A percentile compares a stretch with the other conserved stretches of the same genome.
phyloP scores from a whole-genome alignment of 192 early-diverging fungal genomes.

The Dissophora ornata region DNA sequence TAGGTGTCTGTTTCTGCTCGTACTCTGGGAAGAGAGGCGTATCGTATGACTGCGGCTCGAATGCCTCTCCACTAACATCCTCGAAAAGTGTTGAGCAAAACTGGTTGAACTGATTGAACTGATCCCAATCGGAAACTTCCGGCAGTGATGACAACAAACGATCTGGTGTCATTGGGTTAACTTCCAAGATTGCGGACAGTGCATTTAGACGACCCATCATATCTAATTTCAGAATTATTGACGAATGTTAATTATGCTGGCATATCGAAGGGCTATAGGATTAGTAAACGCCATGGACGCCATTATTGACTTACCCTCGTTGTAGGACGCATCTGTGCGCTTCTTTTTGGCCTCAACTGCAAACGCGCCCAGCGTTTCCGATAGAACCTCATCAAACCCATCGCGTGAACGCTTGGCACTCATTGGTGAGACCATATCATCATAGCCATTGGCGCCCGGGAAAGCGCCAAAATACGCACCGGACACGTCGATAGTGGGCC shows the following conservation, averaged over 20 bases:
- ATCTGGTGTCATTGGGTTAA: constrained; percentile 22
- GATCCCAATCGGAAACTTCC: constrained; percentile 30
- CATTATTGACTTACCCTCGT: constrained; percentile 39
- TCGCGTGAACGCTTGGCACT: constrained; percentile 35
- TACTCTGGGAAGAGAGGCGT: constrained; percentile 36
- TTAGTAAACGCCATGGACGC: no score
- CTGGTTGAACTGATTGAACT: constrained; percentile 49
- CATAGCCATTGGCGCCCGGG: constrained; percentile 4
- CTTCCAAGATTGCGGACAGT: constrained; percentile 34
- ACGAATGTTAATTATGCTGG: no score
- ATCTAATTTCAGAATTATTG: no score
- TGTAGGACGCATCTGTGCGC: constrained; percentile 38
- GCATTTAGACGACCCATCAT: constrained; percentile 42
- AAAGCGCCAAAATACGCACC: constrained; percentile 25
- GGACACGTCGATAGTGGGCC: constrained; percentile 11
- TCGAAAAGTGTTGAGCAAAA: constrained; percentile 41
- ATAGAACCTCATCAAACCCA: constrained; percentile 26
- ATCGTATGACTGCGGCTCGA: constrained; percentile 29
- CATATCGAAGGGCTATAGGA: no score
- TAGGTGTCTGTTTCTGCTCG: constrained; percentile 24
- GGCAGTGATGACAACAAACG: constrained; percentile 23
- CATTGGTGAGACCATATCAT: constrained; percentile 12
- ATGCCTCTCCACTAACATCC: constrained; percentile 44
- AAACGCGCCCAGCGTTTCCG: constrained; percentile 51
- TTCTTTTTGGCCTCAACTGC: constrained; percentile 52